Conservation (phyloP, 495 filamentous ascomycete species). For the Pseudomonodictys pantanalensis region DNA sequence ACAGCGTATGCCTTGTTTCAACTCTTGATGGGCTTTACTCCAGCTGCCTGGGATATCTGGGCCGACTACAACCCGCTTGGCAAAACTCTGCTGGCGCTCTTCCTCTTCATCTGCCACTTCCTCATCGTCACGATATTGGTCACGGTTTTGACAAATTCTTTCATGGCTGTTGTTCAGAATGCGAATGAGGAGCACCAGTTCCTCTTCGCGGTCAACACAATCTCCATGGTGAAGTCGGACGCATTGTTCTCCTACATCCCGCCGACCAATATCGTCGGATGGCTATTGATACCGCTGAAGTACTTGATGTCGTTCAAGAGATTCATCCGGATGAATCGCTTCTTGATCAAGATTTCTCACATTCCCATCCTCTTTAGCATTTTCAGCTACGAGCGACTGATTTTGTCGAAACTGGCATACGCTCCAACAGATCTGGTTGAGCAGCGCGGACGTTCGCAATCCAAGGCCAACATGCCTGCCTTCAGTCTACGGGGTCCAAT, state of each 20-base stretch:
- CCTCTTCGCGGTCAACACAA: slow-evolving; percentile 87
- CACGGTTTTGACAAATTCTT: slow-evolving; percentile 88
- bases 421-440: slow-evolving; percentile 71
- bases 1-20: slow-evolving; percentile 90
- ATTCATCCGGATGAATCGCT: slow-evolving; percentile 78
- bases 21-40: slow-evolving; percentile 85
- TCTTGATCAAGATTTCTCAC: slow-evolving; percentile 85
- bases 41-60: slow-evolving; percentile 73
- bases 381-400: slow-evolving; percentile 77
- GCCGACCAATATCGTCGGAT: slow-evolving; percentile 83
- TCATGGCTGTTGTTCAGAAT: slow-evolving; percentile 90
- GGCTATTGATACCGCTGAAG: slow-evolving; percentile 75
- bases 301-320: slow-evolving; percentile 73
- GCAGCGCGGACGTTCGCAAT: slow-evolving; percentile 41
- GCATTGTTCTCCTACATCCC: slow-evolving; percentile 88
- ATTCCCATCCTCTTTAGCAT: slow-evolving; percentile 81
- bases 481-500: slow-evolving; percentile 44
- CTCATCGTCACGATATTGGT: slow-evolving; percentile 91
- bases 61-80: slow-evolving; percentile 74
- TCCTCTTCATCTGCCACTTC: slow-evolving; percentile 92
- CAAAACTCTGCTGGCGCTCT: slow-evolving; percentile 68
- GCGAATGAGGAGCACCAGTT: slow-evolving; percentile 93
- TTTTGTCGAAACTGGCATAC: slow-evolving; percentile 66
- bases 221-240: slow-evolving; percentile 95
- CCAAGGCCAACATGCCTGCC: slow-evolving; percentile 29